A percentile compares a stretch with the other conserved stretches of the same genome.
These are phyloP conservation scores for Globisporangium ultimum DNA, from an alignment of 352 stramenopile species.

Conservation along the genomic window DNA sequence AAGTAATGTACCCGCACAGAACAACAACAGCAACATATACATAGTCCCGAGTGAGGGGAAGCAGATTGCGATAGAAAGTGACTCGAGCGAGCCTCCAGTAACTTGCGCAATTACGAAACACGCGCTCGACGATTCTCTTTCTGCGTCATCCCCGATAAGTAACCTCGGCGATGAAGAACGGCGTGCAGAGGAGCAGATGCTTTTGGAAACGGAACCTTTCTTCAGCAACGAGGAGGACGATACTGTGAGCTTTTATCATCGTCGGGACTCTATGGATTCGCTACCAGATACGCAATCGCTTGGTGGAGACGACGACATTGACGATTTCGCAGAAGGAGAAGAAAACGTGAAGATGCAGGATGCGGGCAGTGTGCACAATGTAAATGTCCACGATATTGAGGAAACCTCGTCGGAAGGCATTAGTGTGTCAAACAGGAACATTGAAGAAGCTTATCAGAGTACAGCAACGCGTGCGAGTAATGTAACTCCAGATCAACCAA, in stretches of 20 bases:
- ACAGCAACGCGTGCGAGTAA: too few species aligned
- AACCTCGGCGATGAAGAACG: not conserved
- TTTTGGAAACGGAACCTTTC: not conserved
- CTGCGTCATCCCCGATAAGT: conserved; percentile 1
- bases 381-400: too few species aligned
- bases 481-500: too few species aligned
- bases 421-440: too few species aligned
- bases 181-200: conserved; percentile 1
- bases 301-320: conserved; percentile 24
- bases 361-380: too few species aligned
- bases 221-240: conserved; percentile 15
- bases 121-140: not conserved
- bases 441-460: too few species aligned
- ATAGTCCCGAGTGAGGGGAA: not conserved
- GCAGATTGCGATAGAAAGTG: not conserved
- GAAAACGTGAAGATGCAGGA: not conserved
- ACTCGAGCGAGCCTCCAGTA: not conserved
- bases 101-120: not conserved
- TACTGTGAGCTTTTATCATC: conserved; percentile 16
- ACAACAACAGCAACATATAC: not conserved
- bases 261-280: conserved; percentile 25
- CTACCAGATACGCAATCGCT: conserved; percentile 43
- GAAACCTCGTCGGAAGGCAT: too few species aligned
- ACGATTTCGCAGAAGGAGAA: not conserved
- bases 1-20: not conserved